A percentile compares a stretch with the other conserved stretches of the same genome.
These are phyloP conservation scores for Coemansia sp. DNA, from an alignment of 192 early-diverging fungal species.

Conservation along the genomic window DNA sequence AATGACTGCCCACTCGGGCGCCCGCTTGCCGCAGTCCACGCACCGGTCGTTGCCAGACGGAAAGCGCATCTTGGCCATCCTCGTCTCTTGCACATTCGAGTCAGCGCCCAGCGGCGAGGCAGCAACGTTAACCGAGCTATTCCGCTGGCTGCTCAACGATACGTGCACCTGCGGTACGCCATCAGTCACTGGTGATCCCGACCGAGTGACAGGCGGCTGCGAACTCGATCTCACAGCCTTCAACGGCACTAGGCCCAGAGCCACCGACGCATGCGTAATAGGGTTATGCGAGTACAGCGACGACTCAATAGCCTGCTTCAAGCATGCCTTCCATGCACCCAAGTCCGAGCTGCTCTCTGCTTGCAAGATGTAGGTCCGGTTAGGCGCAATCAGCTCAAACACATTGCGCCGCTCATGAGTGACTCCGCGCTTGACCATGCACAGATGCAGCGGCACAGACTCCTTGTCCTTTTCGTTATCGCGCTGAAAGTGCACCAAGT, in stretches of 20 bases:
- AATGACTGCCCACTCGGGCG: conserved; percentile 84
- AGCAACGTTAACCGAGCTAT: neutral
- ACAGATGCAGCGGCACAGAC: conserved; percentile 71
- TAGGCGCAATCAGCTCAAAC: conserved; percentile 84
- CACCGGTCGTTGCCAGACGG: conserved; percentile 55
- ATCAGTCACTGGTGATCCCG: conserved; percentile 7
- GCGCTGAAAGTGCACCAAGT: conserved; percentile 58
- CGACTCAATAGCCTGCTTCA: conserved; percentile 48
- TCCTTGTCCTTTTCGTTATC: conserved; percentile 62
- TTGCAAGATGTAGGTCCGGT: conserved; percentile 72
- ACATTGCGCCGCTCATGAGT: conserved; percentile 71
- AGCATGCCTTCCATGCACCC: conserved; percentile 73
- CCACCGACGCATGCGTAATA: neutral
- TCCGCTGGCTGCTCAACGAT: conserved; percentile 14
- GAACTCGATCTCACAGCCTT: conserved; percentile 15
- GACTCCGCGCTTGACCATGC: conserved; percentile 67
- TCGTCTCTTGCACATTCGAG: conserved; percentile 14
- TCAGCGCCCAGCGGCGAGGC: conserved; percentile 4
- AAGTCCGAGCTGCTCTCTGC: conserved; percentile 72
- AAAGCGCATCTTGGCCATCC: conserved; percentile 29
- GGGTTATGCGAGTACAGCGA: conserved; percentile 45
- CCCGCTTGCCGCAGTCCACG: conserved; percentile 61
- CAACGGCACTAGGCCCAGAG: neutral
- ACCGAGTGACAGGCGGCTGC: conserved; percentile 9
- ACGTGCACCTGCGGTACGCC: conserved; percentile 12